These are phyloP conservation scores for Agrocybe praecox DNA, from an alignment of 768 basidiomycete species.

Conservation along the genomic window DNA sequence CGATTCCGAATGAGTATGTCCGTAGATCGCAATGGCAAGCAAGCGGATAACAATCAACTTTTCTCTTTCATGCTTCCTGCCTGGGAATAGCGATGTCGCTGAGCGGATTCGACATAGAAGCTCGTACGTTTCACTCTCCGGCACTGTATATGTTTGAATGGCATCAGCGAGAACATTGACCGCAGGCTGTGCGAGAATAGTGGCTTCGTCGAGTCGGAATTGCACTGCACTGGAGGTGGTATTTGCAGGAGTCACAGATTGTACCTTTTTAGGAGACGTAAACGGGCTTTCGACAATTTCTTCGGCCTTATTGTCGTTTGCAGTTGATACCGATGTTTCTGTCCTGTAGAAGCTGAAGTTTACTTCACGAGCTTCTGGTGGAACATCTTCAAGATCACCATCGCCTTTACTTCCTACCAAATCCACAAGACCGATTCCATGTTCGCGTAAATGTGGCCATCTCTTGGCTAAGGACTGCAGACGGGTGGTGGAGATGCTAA, in stretches of 20 bases:
- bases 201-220: conserved; percentile 64
- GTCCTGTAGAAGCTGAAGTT: conserved; percentile 82
- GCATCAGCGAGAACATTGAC: conserved; percentile 80
- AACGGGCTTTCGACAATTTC: conserved; percentile 44
- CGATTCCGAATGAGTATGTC: conserved; percentile 81
- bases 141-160: conserved; percentile 66
- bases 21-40: conserved; percentile 88
- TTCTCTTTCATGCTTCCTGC: conserved; percentile 64
- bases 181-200: conserved; percentile 60
- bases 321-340: conserved; percentile 38
- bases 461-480: conserved; percentile 83
- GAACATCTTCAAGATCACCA: conserved; percentile 61
- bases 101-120: conserved; percentile 84
- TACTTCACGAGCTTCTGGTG: conserved; percentile 75
- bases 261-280: conserved; percentile 46
- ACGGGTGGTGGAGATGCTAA: conserved; percentile 81
- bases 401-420: conserved; percentile 60
- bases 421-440: conserved; percentile 75
- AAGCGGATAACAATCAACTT: conserved; percentile 83
- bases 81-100: conserved; percentile 66
- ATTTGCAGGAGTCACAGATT: conserved; percentile 26
- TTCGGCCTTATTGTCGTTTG: conserved; percentile 51
- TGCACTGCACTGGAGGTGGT: conserved; percentile 53
- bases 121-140: conserved; percentile 86
- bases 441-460: conserved; percentile 83